Evolutionary conservation across 2,329 filamentous ascomycete species (phyloP).

Genomic region (Xylariales sp.): DNA sequence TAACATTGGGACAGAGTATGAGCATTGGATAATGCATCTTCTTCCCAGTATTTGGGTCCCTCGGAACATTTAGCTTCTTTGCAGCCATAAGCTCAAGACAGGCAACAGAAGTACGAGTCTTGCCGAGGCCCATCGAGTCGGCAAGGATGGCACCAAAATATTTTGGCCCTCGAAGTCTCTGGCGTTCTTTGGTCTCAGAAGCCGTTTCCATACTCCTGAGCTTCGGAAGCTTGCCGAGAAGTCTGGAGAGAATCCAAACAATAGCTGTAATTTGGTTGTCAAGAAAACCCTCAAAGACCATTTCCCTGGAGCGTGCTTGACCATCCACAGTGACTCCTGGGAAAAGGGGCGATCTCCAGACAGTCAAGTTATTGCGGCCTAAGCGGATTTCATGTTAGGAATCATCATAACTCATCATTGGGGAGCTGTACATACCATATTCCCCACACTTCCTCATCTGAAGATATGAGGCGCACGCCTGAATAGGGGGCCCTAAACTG

Average conservation of each 20-base stretch:
- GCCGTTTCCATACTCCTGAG: conserved; percentile 5
- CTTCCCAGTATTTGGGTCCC: conserved; percentile 1
- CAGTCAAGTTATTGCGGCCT: too few species aligned
- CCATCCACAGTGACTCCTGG: conserved; percentile 2
- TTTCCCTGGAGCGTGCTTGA: neutral
- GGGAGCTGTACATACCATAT: conserved; percentile 12
- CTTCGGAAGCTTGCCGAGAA: conserved; percentile 20
- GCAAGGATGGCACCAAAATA: conserved; percentile 2
- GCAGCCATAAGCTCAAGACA: conserved; percentile 6
- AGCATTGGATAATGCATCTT: conserved; percentile 18
- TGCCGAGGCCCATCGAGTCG: conserved; percentile 8
- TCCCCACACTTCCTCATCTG: conserved; percentile 19
- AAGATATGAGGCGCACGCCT: conserved; percentile 19
- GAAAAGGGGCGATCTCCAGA: too few species aligned
- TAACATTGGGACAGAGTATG: conserved; percentile 18
- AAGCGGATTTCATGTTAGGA: neutral
- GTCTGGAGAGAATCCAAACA: conserved; percentile 24
- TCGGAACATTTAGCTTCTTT: neutral
- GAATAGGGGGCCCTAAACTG: conserved; percentile 21
- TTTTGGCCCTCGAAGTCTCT: conserved; percentile 1
- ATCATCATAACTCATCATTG: too few species aligned
- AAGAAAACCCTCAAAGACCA: conserved; percentile 15
- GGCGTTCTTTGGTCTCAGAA: neutral
- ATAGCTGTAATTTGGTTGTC: conserved; percentile 24
- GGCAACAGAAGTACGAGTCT: conserved; percentile 3